Evolutionary conservation across 2,329 filamentous ascomycete species (phyloP).

Genomic region (Cladophialophora chaetospira): DNA sequence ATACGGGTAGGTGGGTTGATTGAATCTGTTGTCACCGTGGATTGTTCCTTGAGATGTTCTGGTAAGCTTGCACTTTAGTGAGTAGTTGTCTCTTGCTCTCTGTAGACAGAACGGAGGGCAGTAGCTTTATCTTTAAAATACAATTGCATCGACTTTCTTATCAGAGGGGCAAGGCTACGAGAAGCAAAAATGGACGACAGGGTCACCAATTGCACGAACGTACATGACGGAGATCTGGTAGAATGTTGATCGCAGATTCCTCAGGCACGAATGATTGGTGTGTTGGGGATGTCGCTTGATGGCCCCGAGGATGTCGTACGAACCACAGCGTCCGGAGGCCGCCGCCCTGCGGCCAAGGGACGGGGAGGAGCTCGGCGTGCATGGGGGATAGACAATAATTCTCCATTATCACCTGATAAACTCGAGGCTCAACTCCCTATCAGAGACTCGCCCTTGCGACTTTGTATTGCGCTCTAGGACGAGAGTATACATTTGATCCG

Average conservation of each 20-base stretch:
- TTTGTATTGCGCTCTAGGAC: too few species aligned
- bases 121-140: slow-evolving; percentile 12
- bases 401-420: slow-evolving; percentile 4
- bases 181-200: slow-evolving; percentile 15
- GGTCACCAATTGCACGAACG: slow-evolving; percentile 22
- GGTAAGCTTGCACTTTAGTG: not conserved
- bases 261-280: slow-evolving; percentile 21
- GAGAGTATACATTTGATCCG: too few species aligned
- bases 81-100: not conserved
- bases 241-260: slow-evolving; percentile 26
- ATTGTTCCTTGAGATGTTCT: not conserved
- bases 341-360: slow-evolving; percentile 20
- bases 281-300: not conserved
- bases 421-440: not conserved
- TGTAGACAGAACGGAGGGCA: not conserved
- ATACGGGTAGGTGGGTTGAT: too few species aligned
- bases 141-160: slow-evolving; percentile 14
- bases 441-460: not conserved
- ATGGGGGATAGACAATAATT: not conserved
- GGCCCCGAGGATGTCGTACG: slow-evolving; percentile 14
- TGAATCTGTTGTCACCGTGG: not conserved
- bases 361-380: not conserved
- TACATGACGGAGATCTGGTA: slow-evolving; percentile 16
- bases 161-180: slow-evolving; percentile 14
- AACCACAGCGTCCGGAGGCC: slow-evolving; percentile 22